Evolutionary conservation across 148 eudicot genomes (phyloP).

Genomic region (Silene latifolia): DNA sequence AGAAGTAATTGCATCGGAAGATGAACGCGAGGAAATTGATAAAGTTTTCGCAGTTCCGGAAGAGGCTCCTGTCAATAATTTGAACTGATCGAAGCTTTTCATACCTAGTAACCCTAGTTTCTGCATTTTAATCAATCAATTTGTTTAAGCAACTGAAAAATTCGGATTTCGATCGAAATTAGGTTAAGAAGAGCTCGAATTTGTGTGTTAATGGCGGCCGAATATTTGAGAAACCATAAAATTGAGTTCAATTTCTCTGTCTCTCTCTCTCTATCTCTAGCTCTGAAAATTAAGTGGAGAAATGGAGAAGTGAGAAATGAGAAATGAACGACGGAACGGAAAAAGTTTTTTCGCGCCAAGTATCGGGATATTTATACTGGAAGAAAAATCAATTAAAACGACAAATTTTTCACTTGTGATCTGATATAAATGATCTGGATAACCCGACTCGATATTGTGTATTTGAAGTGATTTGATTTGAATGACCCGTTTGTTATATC

Average conservation of each 20-base stretch:
- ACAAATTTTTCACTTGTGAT: no score
- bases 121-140: slow-evolving; percentile 38
- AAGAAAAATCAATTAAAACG: no score
- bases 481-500: no score
- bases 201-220: slow-evolving; percentile 6
- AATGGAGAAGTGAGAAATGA: not conserved
- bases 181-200: slow-evolving; percentile 10
- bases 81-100: slow-evolving; percentile 62
- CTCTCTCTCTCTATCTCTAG: slow-evolving; percentile 2
- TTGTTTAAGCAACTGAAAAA: not conserved
- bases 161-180: not conserved
- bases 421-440: no score
- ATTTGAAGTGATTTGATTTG: no score
- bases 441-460: no score
- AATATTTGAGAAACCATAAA: slow-evolving; percentile 6
- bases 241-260: not conserved
- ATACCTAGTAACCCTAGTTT: slow-evolving; percentile 61
- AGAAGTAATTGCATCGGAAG: slow-evolving; percentile 52
- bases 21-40: slow-evolving; percentile 44
- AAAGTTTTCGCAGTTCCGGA: slow-evolving; percentile 46
- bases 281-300: not conserved
- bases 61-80: slow-evolving; percentile 46
- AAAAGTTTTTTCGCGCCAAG: slow-evolving; percentile 23
- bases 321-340: not conserved
- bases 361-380: slow-evolving; percentile 15